Conservation (phyloP, 371 early-diverging fungal genomes). For the Actinomortierella wolfii region DNA sequence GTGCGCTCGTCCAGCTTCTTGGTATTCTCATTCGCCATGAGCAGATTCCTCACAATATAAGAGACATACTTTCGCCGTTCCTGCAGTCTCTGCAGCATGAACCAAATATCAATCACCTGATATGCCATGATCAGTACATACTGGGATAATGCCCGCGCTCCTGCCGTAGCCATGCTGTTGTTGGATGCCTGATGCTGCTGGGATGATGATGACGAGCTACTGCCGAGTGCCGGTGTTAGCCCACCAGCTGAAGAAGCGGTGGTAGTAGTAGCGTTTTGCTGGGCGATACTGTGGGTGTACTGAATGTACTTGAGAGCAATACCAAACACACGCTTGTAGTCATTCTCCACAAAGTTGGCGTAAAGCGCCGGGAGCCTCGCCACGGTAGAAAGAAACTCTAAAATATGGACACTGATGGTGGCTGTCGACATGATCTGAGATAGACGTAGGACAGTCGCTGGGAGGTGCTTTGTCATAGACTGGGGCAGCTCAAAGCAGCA, state of each 20-base stretch:
- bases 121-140: constrained; percentile 91
- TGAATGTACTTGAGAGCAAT: constrained; percentile 92
- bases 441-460: constrained; percentile 73
- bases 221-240: constrained; percentile 23
- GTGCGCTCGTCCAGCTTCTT: constrained; percentile 74
- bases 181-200: constrained; percentile 15
- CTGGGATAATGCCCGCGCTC: constrained; percentile 62
- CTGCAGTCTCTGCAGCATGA: constrained; percentile 71
- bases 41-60: constrained; percentile 78
- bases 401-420: constrained; percentile 81
- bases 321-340: constrained; percentile 89
- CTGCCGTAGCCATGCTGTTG: constrained; percentile 20
- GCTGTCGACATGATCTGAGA: constrained; percentile 85
- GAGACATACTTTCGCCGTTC: constrained; percentile 84
- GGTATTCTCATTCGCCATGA: constrained; percentile 53
- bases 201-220: constrained; percentile 13
- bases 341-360: constrained; percentile 81
- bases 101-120: constrained; percentile 90
- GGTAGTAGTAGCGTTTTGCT: constrained; percentile 17
- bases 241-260: constrained; percentile 14
- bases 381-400: constrained; percentile 88
- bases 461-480: constrained; percentile 76
- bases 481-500: constrained; percentile 84
- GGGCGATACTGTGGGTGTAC: constrained; percentile 58
- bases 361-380: constrained; percentile 83